phyloP scores from a whole-genome alignment of 208 protist species.

The Leishmania guyanensis region DNA sequence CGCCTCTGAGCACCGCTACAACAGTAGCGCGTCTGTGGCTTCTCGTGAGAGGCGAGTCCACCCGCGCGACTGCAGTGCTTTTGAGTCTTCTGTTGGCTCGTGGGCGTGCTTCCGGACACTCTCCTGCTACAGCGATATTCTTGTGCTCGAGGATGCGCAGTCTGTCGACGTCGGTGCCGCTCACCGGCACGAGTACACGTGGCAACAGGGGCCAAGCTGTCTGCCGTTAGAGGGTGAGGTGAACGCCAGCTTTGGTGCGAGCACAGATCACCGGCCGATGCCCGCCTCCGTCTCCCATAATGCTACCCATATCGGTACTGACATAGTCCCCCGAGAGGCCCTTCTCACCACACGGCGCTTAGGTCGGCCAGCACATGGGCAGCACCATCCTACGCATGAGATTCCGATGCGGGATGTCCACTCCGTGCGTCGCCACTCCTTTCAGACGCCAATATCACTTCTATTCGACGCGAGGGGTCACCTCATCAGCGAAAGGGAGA shows the following conservation, averaged over 20 bases:
- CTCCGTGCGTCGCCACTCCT: conserved; percentile 36
- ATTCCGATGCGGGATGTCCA: conserved; percentile 35
- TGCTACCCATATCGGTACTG: conserved; percentile 1
- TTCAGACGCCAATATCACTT: conserved; percentile 33
- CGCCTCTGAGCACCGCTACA: conserved; percentile 4
- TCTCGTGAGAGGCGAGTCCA: conserved; percentile 7
- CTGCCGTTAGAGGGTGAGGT: not conserved
- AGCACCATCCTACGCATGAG: conserved; percentile 20
- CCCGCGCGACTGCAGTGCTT: conserved; percentile 9
- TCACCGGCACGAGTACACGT: conserved; percentile 22
- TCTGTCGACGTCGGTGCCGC: conserved; percentile 17
- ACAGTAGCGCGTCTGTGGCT: not conserved
- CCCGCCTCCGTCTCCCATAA: conserved; percentile 7
- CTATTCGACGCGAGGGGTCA: conserved; percentile 25
- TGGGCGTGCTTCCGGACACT: conserved; percentile 29
- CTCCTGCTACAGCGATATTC: conserved; percentile 19
- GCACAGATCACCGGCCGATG: not conserved
- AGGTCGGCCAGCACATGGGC: not conserved
- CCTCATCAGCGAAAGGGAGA: not conserved
- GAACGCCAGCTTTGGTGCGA: conserved; percentile 11
- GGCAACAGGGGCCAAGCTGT: conserved; percentile 27
- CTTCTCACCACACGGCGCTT: not conserved
- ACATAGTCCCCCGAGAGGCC: not conserved
- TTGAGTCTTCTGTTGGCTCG: conserved; percentile 1
- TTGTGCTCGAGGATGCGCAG: conserved; percentile 20